Evolutionary conservation across 805 yeast species (phyloP), one percentile per base, ranked within the genome.

Genomic region (Saturnispora ahearnii): DNA sequence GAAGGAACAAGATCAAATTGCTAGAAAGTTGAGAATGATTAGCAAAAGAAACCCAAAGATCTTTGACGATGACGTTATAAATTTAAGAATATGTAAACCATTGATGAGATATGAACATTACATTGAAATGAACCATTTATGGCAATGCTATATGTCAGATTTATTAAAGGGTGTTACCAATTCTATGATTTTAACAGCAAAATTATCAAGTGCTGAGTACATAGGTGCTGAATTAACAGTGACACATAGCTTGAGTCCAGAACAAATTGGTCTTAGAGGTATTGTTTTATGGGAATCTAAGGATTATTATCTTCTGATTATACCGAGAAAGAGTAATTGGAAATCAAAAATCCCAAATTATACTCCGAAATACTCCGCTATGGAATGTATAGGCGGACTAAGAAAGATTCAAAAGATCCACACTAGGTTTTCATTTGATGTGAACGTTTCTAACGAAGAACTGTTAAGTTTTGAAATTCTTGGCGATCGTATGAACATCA

Each of bases 221-320:
- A 84, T 83, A 57, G 96, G 97, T 3, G 77, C 93, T n/a, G 62
- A 64, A 40, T 51, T 88, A 12, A 72, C 71, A 12, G 89, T 89
- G 0, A 58, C 71, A 2, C 74, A 78, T 44, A 72, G 87, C n/a
- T 65, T 67, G 21, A 84, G 82, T 58, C 67, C 72, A 5, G 74
- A 78, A 45, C 60, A 77, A 49, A 71, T 82, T 7, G 95, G 93
- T 0, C 57, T 73, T 31, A 56, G 70, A 36, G 97, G 97, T 0
- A 84, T 89, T 5, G 86, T 89, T 2, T 68, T 87, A 2, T 86
- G 93, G 84, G 97, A 89, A 61, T 76, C 91, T 8, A 88, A 84
- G 62, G 79, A 80, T 55, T 75, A 77, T 52, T 83, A 87, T 59
- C 73, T 87, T 2, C 59, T 88, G 44, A 80, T 81, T 11, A 74